These are phyloP conservation scores for Cyberlindnera veronae DNA, from an alignment of 805 yeast genomes.

Conservation along the genomic window DNA sequence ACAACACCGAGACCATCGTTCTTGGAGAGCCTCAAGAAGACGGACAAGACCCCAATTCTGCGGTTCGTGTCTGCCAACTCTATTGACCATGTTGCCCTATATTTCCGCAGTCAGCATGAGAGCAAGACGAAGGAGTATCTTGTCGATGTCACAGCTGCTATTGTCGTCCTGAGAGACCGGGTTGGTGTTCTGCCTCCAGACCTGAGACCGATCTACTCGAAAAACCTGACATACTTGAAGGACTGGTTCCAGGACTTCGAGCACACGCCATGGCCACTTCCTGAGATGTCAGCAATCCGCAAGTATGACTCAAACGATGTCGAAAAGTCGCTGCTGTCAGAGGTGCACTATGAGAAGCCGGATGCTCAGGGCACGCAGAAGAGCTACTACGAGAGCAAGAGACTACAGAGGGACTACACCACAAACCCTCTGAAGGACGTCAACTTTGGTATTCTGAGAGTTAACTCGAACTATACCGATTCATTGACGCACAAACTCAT, in stretches of 20 bases:
- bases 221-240: conserved; percentile 56
- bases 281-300: conserved; percentile 64
- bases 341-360: conserved; percentile 55
- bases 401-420: conserved; percentile 64
- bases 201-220: conserved; percentile 68
- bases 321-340: conserved; percentile 71
- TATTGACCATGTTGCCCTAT: conserved; percentile 72
- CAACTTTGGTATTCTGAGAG: conserved; percentile 48
- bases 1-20: conserved; percentile 45
- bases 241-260: conserved; percentile 53
- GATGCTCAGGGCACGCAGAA: conserved; percentile 38
- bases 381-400: conserved; percentile 51
- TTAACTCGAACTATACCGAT: conserved; percentile 35
- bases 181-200: conserved; percentile 83
- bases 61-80: conserved; percentile 75
- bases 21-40: conserved; percentile 30
- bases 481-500: conserved; percentile 62
- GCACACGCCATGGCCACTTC: conserved; percentile 66
- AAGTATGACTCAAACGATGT: conserved; percentile 69
- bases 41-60: conserved; percentile 49
- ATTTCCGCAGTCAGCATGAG: conserved; percentile 37
- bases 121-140: conserved; percentile 41
- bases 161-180: conserved; percentile 75
- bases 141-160: conserved; percentile 72
- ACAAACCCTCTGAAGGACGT: conserved; percentile 63